Evolutionary conservation across 2,329 filamentous ascomycete species (phyloP), one percentile per base, ranked within the genome.

Genomic region (Thelonectria discophora): DNA sequence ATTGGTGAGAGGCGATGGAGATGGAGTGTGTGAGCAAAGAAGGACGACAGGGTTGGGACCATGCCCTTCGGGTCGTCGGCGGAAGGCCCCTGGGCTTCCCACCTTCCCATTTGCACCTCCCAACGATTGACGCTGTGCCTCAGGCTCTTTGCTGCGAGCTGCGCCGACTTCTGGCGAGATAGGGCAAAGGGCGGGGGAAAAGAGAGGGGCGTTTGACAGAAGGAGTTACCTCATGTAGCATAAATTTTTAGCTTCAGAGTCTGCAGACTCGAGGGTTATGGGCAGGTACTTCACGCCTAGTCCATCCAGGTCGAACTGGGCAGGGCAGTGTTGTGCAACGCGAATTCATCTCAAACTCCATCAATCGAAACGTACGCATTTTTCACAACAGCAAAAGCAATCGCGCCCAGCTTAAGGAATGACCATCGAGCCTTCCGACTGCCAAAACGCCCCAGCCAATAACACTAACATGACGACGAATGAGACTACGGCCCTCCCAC

Each of bases 21-120:
- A 48, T 53, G 49, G 21, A 50, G 53, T 59, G 57, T 45, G 37
- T 49, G 50, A 54, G 57, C 37, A 32, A 42, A 27, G 32, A 42
- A 27, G 13, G 51, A 46, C 34, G 45, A 37, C 34, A 37, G 34
- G 34, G 11, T 47, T 47, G 45, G 34, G 34, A 3, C 34, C 20
- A 20, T 24, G 21, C 47, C 27, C 30, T 69, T 66, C 68, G 68
- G 68, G 68, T 70, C 68, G 68, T 70, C 68, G 68, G 68, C 53
- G 58, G 64, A 60, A 48, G 64, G 55, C 32, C 65, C 65, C 49
- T 53, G 50, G 21, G 18, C 18, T 18, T 18, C 46, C 34, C 43
- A 42, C 58, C 49, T 55, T 54, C 12, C 57, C 49, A 60, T 34
- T 37, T 37, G 45, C 43, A 49, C 52, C 60, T 58, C 11, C 18